Evolutionary conservation across 176 grass and related monocot species (phyloP).

Genomic region (Ensete ventricosum): DNA sequence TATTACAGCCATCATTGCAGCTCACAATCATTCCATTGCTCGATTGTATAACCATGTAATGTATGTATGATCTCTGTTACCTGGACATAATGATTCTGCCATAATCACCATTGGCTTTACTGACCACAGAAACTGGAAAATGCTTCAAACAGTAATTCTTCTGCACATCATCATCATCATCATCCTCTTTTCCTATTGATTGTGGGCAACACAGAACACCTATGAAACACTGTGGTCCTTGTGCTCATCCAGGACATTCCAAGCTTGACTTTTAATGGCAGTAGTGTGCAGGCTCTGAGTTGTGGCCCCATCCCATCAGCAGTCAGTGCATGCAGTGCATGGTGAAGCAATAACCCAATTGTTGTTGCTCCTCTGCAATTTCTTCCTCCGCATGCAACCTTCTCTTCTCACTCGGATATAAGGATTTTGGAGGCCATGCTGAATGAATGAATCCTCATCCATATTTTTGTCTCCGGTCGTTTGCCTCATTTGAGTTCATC

Average conservation of each 20-base stretch:
- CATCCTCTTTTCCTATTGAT: neutral
- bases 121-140: neutral
- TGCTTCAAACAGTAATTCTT: neutral
- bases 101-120: constrained; percentile 28
- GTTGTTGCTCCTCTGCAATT: neutral
- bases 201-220: neutral
- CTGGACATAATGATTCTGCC: constrained; percentile 38
- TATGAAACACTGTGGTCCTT: neutral
- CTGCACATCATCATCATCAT: neutral
- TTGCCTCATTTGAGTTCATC: too few relatives aligned
- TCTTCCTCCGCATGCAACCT: neutral
- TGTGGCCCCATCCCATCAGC: neutral
- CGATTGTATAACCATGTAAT: neutral
- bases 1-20: constrained; percentile 17
- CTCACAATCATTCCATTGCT: constrained; percentile 7
- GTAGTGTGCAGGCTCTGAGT: constrained; percentile 2
- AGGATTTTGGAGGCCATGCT: too few relatives aligned
- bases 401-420: too few relatives aligned
- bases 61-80: constrained; percentile 10
- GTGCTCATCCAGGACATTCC: neutral
- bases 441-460: too few relatives aligned
- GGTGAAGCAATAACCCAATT: neutral
- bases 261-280: constrained; percentile 6
- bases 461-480: too few relatives aligned
- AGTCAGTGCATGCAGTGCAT: neutral